Percentiles rank a stretch among this genome's conserved stretches.
Conservation (phyloP, 73 alveolate genomes). For the Paramecium sonneborni region DNA sequence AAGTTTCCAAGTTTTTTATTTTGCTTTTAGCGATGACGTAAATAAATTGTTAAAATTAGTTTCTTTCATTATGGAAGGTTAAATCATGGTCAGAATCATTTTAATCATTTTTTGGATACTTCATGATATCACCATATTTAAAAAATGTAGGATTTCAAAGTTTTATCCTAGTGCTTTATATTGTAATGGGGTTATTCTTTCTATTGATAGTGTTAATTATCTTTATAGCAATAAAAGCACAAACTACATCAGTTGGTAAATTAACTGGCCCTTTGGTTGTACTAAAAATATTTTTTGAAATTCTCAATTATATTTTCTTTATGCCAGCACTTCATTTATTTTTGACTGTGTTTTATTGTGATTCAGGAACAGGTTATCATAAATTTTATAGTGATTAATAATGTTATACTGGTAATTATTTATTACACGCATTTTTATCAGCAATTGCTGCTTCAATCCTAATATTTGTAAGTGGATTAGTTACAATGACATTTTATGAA, state of each 20-base stretch:
- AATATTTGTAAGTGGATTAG: background rate
- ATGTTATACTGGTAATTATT: slow-evolving; percentile 65
- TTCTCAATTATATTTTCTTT: slow-evolving; percentile 1
- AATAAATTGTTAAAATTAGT: background rate
- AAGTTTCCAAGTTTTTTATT: slow-evolving; percentile 50
- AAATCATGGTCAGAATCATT: slow-evolving; percentile 16
- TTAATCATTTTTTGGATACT: slow-evolving; percentile 59
- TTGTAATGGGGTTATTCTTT: slow-evolving; percentile 47
- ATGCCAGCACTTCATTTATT: slow-evolving; percentile 53
- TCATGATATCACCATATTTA: slow-evolving; percentile 60
- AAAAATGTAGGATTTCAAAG: slow-evolving; percentile 13
- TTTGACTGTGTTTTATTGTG: slow-evolving; percentile 51
- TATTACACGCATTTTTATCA: slow-evolving; percentile 58
- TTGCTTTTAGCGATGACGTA: slow-evolving; percentile 58
- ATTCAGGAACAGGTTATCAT: slow-evolving; percentile 30
- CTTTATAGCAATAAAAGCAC: slow-evolving; percentile 50
- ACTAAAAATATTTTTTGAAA: slow-evolving; percentile 44
- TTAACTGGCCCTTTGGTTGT: slow-evolving; percentile 48
- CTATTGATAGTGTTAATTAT: slow-evolving; percentile 36
- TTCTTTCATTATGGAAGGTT: slow-evolving; percentile 56
- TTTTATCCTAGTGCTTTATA: slow-evolving; percentile 47
- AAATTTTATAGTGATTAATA: slow-evolving; percentile 20
- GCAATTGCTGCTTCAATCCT: slow-evolving; percentile 20
- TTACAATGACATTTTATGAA: slow-evolving; percentile 59
- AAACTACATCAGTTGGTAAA: slow-evolving; percentile 25